phyloP scores from a whole-genome alignment of 208 protist species.

The Trypanosoma cruzi region DNA sequence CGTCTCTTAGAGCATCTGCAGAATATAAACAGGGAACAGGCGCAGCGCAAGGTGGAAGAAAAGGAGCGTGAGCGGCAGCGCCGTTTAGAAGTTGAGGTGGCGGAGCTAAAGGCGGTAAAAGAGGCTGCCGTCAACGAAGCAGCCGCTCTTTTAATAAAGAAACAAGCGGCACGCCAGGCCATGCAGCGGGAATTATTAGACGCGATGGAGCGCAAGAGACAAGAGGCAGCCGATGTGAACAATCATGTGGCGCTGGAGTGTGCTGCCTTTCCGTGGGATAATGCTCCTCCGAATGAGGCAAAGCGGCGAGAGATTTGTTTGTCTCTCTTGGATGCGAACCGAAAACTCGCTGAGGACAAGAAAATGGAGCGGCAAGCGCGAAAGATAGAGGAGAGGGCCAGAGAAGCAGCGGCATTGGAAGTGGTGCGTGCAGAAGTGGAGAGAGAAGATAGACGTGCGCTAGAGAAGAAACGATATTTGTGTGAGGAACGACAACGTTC shows the following conservation, averaged over 20 bases:
- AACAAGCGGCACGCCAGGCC: conserved; percentile 10
- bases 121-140: conserved; percentile 21
- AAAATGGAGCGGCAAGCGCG: conserved; percentile 11
- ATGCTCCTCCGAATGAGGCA: neutral
- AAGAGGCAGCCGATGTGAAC: conserved; percentile 3
- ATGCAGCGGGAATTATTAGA: conserved; percentile 10
- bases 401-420: neutral
- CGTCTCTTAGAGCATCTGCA: conserved; percentile 49
- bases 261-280: conserved; percentile 13
- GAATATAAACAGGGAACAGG: conserved; percentile 53
- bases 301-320: conserved; percentile 14
- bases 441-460: conserved; percentile 2
- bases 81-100: conserved; percentile 19
- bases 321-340: conserved; percentile 16
- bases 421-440: conserved; percentile 2
- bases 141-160: neutral
- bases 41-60: conserved; percentile 47
- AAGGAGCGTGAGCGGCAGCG: conserved; percentile 21
- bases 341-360: conserved; percentile 14
- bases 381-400: conserved; percentile 3
- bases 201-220: conserved; percentile 8
- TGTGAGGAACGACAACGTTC: neutral
- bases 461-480: conserved; percentile 17
- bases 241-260: neutral
- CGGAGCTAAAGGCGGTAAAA: conserved; percentile 21